Evolutionary conservation across 2,329 filamentous ascomycete species (phyloP).

Genomic region (Teratosphaeria epicoccoides): DNA sequence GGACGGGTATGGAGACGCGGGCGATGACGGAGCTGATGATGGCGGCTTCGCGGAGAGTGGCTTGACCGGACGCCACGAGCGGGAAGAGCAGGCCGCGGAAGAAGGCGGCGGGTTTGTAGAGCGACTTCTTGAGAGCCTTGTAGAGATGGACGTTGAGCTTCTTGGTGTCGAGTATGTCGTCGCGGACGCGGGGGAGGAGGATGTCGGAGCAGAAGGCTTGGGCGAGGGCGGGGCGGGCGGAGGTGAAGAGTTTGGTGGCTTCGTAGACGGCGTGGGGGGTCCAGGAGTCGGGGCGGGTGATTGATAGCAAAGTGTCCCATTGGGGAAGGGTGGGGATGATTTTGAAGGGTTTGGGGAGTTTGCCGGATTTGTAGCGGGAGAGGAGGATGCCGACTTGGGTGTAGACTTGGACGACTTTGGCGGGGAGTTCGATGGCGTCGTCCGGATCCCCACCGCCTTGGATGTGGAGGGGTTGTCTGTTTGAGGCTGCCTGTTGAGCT

Average conservation of each 20-base stretch:
- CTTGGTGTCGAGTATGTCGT: slow-evolving; percentile 87
- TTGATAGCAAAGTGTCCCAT: slow-evolving; percentile 77
- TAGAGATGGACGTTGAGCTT: slow-evolving; percentile 95
- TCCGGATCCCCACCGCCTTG: slow-evolving; percentile 48
- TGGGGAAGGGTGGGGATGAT: slow-evolving; percentile 84
- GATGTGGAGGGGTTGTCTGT: slow-evolving; percentile 46
- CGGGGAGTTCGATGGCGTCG: slow-evolving; percentile 75
- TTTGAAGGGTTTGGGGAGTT: slow-evolving; percentile 94
- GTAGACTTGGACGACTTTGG: slow-evolving; percentile 89
- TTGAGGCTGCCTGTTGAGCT: slow-evolving; percentile 47
- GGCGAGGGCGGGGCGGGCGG: slow-evolving; percentile 65
- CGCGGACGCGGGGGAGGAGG: slow-evolving; percentile 78
- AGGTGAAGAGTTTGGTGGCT: slow-evolving; percentile 85
- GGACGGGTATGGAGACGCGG: slow-evolving; percentile 74
- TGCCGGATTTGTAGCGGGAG: slow-evolving; percentile 89
- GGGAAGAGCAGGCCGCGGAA: slow-evolving; percentile 96
- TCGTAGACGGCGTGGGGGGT: slow-evolving; percentile 77
- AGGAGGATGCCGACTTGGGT: slow-evolving; percentile 84
- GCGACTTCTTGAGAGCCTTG: slow-evolving; percentile 79
- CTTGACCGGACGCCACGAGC: slow-evolving; percentile 72
- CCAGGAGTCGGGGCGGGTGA: slow-evolving; percentile 71
- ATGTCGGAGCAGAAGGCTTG: slow-evolving; percentile 81
- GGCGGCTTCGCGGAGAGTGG: slow-evolving; percentile 81
- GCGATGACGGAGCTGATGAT: slow-evolving; percentile 82
- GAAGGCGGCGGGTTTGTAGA: slow-evolving; percentile 91